These are phyloP conservation scores for Grosmannia penicillata DNA, from an alignment of 2,329 filamentous ascomycete species.

Conservation along the genomic window DNA sequence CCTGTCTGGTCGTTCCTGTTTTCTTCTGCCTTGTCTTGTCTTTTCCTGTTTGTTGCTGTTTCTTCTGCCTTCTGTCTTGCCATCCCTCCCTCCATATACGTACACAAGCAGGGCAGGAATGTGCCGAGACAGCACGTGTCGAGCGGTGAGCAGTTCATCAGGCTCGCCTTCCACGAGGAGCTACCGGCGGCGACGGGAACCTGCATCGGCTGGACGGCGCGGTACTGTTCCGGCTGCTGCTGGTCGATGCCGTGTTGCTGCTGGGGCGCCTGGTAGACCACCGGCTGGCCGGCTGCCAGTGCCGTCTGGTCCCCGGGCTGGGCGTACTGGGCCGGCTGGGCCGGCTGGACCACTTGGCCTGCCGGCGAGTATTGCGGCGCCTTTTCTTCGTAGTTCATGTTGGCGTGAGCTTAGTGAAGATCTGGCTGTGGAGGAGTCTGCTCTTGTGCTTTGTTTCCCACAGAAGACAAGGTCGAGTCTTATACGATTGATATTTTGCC, in stretches of 20 bases:
- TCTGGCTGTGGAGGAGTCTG: too few relatives aligned
- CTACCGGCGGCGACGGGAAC: slow-evolving; percentile 4
- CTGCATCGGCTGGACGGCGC: slow-evolving; percentile 7
- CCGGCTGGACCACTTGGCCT: too few relatives aligned
- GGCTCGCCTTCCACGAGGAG: slow-evolving; percentile 21
- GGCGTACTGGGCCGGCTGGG: background rate
- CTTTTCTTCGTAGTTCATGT: too few relatives aligned
- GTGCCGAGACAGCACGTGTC: slow-evolving; percentile 22
- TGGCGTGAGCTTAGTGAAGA: too few relatives aligned
- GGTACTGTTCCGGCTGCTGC: slow-evolving; percentile 4
- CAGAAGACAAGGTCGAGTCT: too few relatives aligned
- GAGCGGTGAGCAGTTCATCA: slow-evolving; percentile 26
- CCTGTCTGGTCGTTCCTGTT: too few relatives aligned
- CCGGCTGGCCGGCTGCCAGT: background rate
- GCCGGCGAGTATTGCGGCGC: too few relatives aligned
- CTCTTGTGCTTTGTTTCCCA: too few relatives aligned
- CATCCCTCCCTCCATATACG: slow-evolving; percentile 11
- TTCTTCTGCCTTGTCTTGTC: background rate
- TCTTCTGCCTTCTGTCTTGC: background rate
- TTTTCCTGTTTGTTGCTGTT: too few relatives aligned
- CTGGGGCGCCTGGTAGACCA: background rate
- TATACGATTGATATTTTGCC: too few relatives aligned
- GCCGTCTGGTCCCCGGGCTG: slow-evolving; percentile 4
- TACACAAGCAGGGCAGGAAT: slow-evolving; percentile 29
- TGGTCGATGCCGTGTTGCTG: background rate